Evolutionary conservation across 2,329 filamentous ascomycete species (phyloP).

Genomic region (Pyrenochaeta sp.): DNA sequence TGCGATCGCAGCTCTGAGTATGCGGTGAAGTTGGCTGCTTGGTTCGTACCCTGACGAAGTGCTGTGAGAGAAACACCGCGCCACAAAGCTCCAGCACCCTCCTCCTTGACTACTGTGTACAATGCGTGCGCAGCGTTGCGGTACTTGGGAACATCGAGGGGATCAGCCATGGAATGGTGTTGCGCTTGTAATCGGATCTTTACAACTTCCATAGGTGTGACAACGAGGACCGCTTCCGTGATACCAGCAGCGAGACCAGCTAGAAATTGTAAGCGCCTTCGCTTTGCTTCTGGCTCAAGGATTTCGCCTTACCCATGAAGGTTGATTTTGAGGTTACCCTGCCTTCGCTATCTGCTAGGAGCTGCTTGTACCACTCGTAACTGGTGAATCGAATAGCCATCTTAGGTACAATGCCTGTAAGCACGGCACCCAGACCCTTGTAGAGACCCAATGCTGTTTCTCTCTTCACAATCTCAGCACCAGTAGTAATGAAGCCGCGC

Average conservation of each 20-base stretch:
- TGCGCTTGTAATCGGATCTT: constrained; percentile 99
- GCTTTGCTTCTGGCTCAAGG: not conserved
- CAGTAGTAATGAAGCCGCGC: constrained; percentile 87
- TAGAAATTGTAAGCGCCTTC: constrained; percentile 40
- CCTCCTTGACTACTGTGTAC: constrained; percentile 91
- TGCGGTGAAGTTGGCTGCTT: constrained; percentile 95
- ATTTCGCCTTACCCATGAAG: constrained; percentile 63
- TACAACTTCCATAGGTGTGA: constrained; percentile 98
- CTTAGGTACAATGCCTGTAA: constrained; percentile 96
- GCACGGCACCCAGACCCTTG: constrained; percentile 95
- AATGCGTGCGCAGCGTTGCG: constrained; percentile 84
- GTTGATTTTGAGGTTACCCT: constrained; percentile 74
- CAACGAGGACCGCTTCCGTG: constrained; percentile 94
- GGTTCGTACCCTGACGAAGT: constrained; percentile 92
- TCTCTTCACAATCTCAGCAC: constrained; percentile 82
- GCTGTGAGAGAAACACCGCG: constrained; percentile 93
- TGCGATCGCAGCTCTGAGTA: constrained; percentile 91
- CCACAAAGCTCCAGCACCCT: constrained; percentile 87
- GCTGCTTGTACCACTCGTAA: constrained; percentile 93
- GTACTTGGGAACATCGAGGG: constrained; percentile 95
- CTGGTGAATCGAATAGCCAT: constrained; percentile 99
- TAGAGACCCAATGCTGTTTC: constrained; percentile 94
- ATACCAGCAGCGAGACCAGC: constrained; percentile 92
- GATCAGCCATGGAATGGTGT: constrained; percentile 97
- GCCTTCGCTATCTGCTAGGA: constrained; percentile 74